Percentiles rank a stretch among this genome's conserved stretches.
phyloP scores from a whole-genome alignment of 495 filamentous ascomycete genomes.

The Chaetomium fimeti region DNA sequence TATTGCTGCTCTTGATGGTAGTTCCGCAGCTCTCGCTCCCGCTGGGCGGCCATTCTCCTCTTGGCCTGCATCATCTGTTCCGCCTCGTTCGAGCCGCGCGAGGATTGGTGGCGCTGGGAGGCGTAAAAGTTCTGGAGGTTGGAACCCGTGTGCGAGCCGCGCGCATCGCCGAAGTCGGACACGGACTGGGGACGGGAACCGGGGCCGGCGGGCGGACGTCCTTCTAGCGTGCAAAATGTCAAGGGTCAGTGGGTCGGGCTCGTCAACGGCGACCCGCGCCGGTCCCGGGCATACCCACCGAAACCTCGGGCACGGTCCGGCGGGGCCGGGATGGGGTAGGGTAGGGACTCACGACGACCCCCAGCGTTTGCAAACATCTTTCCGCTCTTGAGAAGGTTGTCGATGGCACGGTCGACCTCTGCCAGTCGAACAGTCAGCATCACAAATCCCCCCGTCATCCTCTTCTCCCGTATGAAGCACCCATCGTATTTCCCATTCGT shows the following conservation, averaged over 20 bases:
- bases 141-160: constrained; percentile 69
- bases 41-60: constrained; percentile 95
- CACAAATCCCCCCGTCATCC: background rate
- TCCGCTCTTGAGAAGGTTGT: constrained; percentile 93
- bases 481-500: background rate
- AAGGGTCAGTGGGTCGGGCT: constrained; percentile 32
- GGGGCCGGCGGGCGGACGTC: constrained; percentile 42
- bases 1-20: constrained; percentile 99
- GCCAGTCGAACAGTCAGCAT: constrained; percentile 27
- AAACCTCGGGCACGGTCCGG: constrained; percentile 58
- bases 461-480: background rate
- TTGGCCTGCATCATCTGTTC: constrained; percentile 99
- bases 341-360: constrained; percentile 83
- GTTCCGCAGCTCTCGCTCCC: constrained; percentile 98
- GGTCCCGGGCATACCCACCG: constrained; percentile 44
- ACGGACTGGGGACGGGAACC: constrained; percentile 75
- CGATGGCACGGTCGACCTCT: constrained; percentile 96
- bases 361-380: constrained; percentile 75
- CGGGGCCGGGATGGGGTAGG: constrained; percentile 64
- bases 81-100: constrained; percentile 82
- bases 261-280: constrained; percentile 29
- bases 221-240: constrained; percentile 34
- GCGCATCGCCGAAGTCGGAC: constrained; percentile 69
- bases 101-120: constrained; percentile 84
- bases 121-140: constrained; percentile 94